phyloP scores from a whole-genome alignment of 2,329 filamentous ascomycete genomes.

The Paecilomyces sp. region DNA sequence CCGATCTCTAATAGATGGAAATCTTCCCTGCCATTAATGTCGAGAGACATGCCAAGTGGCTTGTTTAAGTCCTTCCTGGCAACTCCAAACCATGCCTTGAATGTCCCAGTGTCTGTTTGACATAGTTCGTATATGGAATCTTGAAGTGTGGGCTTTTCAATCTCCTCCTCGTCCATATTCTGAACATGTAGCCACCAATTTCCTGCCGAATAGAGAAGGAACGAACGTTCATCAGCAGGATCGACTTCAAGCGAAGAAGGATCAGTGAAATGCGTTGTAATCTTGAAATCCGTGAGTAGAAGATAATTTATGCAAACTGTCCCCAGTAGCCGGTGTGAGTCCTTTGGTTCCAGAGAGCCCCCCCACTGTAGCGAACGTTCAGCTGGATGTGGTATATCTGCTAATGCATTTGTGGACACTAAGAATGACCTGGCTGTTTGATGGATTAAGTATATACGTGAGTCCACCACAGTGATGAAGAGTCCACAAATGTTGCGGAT shows the following conservation, averaged over 20 bases:
- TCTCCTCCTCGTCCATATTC: neutral
- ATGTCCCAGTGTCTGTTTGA: neutral
- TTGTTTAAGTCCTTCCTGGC: neutral
- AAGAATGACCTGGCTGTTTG: slow-evolving; percentile 36
- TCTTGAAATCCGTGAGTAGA: neutral
- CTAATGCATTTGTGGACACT: slow-evolving; percentile 5
- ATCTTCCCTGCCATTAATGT: neutral
- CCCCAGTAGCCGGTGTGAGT: neutral
- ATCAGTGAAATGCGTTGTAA: neutral
- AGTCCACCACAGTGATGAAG: slow-evolving; percentile 27
- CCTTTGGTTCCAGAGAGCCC: neutral
- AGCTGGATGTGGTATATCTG: neutral
- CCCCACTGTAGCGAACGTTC: neutral
- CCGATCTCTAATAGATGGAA: neutral
- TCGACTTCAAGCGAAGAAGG: neutral
- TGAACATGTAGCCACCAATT: neutral
- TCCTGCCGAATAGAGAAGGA: neutral
- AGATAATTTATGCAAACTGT: neutral
- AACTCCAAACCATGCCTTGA: neutral
- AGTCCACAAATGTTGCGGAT: slow-evolving; percentile 28
- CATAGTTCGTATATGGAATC: neutral
- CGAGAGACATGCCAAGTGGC: neutral
- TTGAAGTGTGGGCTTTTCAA: neutral
- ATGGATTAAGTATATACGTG: slow-evolving; percentile 31
- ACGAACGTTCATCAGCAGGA: neutral